Evolutionary conservation across 257 asterid genomes (phyloP).

Genomic region (Scutellaria minor): DNA sequence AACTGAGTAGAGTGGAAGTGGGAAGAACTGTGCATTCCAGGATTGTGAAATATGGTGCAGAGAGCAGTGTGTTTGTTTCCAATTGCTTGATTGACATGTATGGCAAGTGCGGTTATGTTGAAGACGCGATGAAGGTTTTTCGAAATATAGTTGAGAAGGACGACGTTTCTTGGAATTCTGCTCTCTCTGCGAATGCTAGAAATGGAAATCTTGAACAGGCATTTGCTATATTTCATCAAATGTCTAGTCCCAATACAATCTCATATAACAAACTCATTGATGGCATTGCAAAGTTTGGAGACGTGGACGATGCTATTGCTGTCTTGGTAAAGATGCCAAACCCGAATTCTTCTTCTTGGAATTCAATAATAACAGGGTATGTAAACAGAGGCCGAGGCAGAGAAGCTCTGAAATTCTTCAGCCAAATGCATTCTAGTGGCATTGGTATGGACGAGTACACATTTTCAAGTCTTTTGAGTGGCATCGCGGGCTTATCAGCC

Average conservation of each 20-base stretch:
- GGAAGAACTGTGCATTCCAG: constrained; percentile 78
- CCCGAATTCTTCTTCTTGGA: constrained; percentile 91
- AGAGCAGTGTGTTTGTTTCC: constrained; percentile 37
- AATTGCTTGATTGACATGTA: constrained; percentile 75
- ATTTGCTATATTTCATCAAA: constrained; percentile 42
- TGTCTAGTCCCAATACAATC: constrained; percentile 71
- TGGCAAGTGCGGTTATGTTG: constrained; percentile 70
- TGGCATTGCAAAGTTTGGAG: constrained; percentile 75
- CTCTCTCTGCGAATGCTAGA: constrained; percentile 79
- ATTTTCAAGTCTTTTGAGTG: constrained; percentile 72
- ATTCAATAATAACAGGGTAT: constrained; percentile 75
- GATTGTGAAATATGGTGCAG: constrained; percentile 69
- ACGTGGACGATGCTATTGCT: constrained; percentile 61
- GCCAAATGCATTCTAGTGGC: constrained; percentile 59
- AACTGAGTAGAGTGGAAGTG: constrained; percentile 45
- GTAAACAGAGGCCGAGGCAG: constrained; percentile 56
- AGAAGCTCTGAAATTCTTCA: constrained; percentile 59
- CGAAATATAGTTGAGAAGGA: constrained; percentile 52
- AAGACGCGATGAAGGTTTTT: constrained; percentile 57
- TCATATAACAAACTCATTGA: constrained; percentile 74
- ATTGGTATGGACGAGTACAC: constrained; percentile 73
- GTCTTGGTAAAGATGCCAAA: constrained; percentile 50
- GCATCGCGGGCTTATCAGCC: constrained; percentile 60
- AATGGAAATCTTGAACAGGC: constrained; percentile 67
- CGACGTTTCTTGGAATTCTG: constrained; percentile 71